phyloP scores from a whole-genome alignment of 2,329 filamentous ascomycete species.

The Pestalotiopsis fici region DNA sequence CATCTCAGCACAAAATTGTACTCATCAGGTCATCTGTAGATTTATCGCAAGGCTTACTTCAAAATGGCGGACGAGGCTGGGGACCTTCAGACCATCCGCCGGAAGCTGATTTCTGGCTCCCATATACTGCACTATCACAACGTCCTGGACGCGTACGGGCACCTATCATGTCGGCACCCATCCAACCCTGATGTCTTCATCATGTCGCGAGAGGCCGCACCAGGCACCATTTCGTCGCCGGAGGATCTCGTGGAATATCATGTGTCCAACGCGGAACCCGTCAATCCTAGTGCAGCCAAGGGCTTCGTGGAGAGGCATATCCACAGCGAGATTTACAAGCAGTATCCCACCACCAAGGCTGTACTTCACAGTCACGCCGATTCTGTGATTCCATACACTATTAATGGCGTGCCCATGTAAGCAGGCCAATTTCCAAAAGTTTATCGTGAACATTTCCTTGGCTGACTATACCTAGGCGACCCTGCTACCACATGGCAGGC shows the following conservation, averaged over 20 bases:
- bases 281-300: conserved; percentile 35
- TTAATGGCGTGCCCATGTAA: conserved; percentile 37
- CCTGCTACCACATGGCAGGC: conserved; percentile 43
- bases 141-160: conserved; percentile 55
- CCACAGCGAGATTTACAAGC: conserved; percentile 46
- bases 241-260: conserved; percentile 48
- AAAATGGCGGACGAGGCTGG: background rate
- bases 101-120: conserved; percentile 41
- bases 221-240: conserved; percentile 43
- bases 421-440: background rate
- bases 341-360: conserved; percentile 35
- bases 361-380: conserved; percentile 46
- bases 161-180: conserved; percentile 53
- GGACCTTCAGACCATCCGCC: background rate
- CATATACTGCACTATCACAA: conserved; percentile 54
- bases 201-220: conserved; percentile 47
- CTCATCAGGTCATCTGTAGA: background rate
- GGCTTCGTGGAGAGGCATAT: conserved; percentile 46
- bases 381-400: conserved; percentile 41
- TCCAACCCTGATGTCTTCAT: conserved; percentile 44
- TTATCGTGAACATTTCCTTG: background rate
- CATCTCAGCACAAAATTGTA: background rate
- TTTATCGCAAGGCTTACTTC: background rate
- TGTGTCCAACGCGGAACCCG: conserved; percentile 39
- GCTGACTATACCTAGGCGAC: conserved; percentile 15